Evolutionary conservation across 2,329 filamentous ascomycete species (phyloP).

Genomic region (Apiospora hydei): DNA sequence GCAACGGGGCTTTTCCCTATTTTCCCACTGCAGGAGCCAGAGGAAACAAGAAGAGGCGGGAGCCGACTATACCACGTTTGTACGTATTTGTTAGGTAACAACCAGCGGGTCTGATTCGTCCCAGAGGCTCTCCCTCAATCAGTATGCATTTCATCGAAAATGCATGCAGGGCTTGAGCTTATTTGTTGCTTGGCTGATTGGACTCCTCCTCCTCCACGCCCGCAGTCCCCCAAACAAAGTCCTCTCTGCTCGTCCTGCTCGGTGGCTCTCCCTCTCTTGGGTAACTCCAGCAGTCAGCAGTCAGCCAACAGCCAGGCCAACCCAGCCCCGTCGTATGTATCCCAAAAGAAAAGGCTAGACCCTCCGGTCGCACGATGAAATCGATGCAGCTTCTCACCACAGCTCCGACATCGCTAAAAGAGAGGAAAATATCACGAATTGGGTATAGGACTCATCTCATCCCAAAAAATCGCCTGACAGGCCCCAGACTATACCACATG

Average conservation of each 20-base stretch:
- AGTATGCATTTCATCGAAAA: background rate
- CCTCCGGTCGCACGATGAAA: background rate
- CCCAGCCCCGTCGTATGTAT: background rate
- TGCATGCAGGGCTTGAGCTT: conserved; percentile 9
- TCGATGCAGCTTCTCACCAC: background rate
- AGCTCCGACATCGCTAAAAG: conserved; percentile 17
- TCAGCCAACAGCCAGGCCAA: background rate
- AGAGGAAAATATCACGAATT: background rate
- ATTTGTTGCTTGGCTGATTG: background rate
- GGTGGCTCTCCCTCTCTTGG: background rate
- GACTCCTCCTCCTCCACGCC: background rate
- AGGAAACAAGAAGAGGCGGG: conserved; percentile 7
- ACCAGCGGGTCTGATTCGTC: background rate
- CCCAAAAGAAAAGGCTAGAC: conserved; percentile 15
- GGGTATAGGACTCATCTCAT: background rate
- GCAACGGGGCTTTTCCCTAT: background rate
- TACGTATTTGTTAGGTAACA: conserved; percentile 20
- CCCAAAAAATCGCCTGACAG: conserved; percentile 5
- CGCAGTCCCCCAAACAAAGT: background rate
- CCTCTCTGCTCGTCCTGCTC: background rate
- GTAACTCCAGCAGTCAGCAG: background rate
- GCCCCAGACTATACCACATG: background rate
- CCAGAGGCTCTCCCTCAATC: background rate
- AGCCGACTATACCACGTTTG: background rate
- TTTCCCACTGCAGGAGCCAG: conserved; percentile 8